Evolutionary conservation across 2,329 filamentous ascomycete species (phyloP), one percentile per base, ranked within the genome.

Genomic region (Fusarium subtropicale): DNA sequence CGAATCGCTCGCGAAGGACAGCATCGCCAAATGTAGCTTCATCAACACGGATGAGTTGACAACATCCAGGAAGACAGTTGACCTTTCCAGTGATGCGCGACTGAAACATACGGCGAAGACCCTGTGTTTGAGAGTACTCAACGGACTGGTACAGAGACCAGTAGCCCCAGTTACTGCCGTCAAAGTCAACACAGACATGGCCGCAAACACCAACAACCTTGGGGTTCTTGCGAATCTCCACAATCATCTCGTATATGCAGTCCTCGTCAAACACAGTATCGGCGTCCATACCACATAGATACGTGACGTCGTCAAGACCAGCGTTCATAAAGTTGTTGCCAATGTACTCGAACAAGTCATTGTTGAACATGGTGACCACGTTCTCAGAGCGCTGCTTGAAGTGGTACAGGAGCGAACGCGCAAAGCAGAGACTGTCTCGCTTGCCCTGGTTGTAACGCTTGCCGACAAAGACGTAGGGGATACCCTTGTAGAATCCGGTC

Each of bases 371-470:
- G 55, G 82, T 83, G 30, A 81, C 76, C 4, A 80, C 76, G 13
- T 80, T 79, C 44, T 79, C 75, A 3, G 79, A 78, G 6, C 83
- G 81, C 48, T 78, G 73, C 64, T 83, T 81, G 78, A 81, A 86
- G 66, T 85, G 82, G 66, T 83, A 82, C 7, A 85, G 71, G 45
- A 85, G 81, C 1, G 83, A 85, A 1, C 83, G 81, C 3, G 79
- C 81, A n/a, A 85, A 80, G 66, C 83, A 84, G 42, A 85, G 72
- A 48, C 82, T 83, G 69, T 86, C 84, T 3, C 82, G 78, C 72
- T 85, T 86, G 36, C 83, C 83, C 65, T 84, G 82, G 71, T 84
- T 85, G 71, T 83, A 80, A 16, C 80, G 76, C 71, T 85, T 85
- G 47, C 83, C 81, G 38, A 85, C 81, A 58, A 83, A 81, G 31